Evolutionary conservation across 106 monocot genomes (phyloP), one percentile per base, ranked within the genome.

Genomic region (Allium sativum): DNA sequence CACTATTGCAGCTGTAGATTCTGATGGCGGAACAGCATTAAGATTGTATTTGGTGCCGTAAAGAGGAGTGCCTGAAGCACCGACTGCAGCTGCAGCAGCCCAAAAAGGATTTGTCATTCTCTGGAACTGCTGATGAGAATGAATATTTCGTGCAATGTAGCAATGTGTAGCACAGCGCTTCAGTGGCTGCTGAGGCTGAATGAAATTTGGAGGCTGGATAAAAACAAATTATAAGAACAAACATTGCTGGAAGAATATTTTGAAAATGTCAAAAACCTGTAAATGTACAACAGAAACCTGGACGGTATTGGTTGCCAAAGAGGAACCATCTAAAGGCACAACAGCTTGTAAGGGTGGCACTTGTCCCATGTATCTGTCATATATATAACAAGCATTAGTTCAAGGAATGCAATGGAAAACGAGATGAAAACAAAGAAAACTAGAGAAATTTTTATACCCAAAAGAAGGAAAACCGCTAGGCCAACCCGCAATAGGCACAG

Each of bases 141-240:
- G 42, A 54, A 98, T 91, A 50, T 68, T 81, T 73, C 88, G 77
- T 3, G 96, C 96, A 12, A 98, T 88, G 79, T 82, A 88, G 62
- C 68, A 82, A 48, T 98, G 96, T 5, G 91, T 91, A 0, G 80
- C 87, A 51, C 96, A 91, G 21, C 82, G 74, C 73, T 82, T 98
- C 53, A 67, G 77, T 8, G 80, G 74, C 3, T 64, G 48, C 18
- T 63, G 73, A 5, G 73, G 77, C 1, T 81, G 61, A 56, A 72
- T 18, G 20, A 86, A 73, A 12, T 68, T 18, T 0, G 70, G 65
- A 1, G 72, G 58, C 81, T 77, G 78, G 67, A 58, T 10, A 12
- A 56, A 46, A 7, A 12, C 9, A 40, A 40, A 50, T 50, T 12
- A 13, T 15, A 50, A 50, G 7, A 70, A 22, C 40, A 51, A 13